Evolutionary conservation across 169 alveolate species (phyloP), one percentile per base, ranked within the genome.

Genomic region (Cystoisospora suis): DNA sequence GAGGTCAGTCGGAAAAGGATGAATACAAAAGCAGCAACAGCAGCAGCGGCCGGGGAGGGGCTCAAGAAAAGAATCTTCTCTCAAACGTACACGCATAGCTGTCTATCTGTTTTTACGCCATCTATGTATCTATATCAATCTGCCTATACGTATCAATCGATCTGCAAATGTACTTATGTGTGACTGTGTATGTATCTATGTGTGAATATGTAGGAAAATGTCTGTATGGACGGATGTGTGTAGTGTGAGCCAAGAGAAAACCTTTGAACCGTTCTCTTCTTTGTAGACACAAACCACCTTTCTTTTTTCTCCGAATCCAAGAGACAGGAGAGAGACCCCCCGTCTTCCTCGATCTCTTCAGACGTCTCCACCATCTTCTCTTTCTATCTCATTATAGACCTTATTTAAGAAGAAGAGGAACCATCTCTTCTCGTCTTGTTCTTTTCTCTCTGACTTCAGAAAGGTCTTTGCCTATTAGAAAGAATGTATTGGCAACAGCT

Each of bases 1-100:
- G 96, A 94, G 94, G 98, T 95, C 47, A 96, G 96, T 65, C 93
- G 94, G 75, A 89, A 93, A 88, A 96, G 97, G 9, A 92, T 93
- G 65, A 97, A 96, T 90, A 23, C 65, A 17, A 23, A 15, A 17
- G 65, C 29, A 53, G 23, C 29, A 17, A 23, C 65, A 17, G 65
- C 23, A 15, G 15, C 29, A 53, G 23, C 15, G 65, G 65, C 65
- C 15, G 29, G 15, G 65, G 29, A 53, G 15, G 65, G n/a, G n/a
- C n/a, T n/a, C n/a, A n/a, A n/a, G n/a, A n/a, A n/a, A n/a, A n/a
- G n/a, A n/a, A n/a, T n/a, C n/a, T n/a, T n/a, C n/a, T n/a, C n/a
- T n/a, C n/a, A 53, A 15, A 53, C 23, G 23, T 53, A 53, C 23
- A 53, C 65, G 23, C 23, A 53, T 53, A 53, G 29, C 12, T 12